Percentiles rank a stretch among this genome's conserved stretches.
These are phyloP conservation scores for Naganishia vaughanmartiniae DNA, from an alignment of 768 basidiomycete species.

Conservation along the genomic window DNA sequence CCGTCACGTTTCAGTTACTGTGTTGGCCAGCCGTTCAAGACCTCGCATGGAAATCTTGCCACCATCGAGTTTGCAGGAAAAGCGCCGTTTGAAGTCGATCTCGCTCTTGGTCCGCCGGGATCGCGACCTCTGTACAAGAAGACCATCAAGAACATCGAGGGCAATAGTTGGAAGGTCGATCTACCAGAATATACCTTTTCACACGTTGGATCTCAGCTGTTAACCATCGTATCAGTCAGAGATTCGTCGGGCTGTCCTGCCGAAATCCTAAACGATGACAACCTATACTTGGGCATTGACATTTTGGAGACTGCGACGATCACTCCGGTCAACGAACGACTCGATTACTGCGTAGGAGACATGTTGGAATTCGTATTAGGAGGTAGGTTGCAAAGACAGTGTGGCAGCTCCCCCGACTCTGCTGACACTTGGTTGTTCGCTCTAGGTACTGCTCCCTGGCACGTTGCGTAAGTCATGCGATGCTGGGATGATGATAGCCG, in stretches of 20 bases:
- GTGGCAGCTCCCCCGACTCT: conserved; percentile 57
- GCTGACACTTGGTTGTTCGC: not conserved
- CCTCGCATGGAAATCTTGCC: conserved; percentile 57
- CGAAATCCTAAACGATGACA: conserved; percentile 64
- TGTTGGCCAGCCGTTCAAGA: conserved; percentile 65
- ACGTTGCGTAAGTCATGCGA: conserved; percentile 54
- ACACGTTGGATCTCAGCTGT: conserved; percentile 74
- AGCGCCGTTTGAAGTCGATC: conserved; percentile 68
- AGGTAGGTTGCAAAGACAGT: conserved; percentile 65
- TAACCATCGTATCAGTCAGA: conserved; percentile 71
- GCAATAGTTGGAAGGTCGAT: conserved; percentile 67
- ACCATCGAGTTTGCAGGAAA: conserved; percentile 77
- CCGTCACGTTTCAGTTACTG: conserved; percentile 69
- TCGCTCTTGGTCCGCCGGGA: conserved; percentile 68
- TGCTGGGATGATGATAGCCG: not conserved
- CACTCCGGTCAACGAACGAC: conserved; percentile 71
- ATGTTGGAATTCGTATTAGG: conserved; percentile 86
- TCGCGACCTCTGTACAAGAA: conserved; percentile 60
- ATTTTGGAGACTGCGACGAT: conserved; percentile 96
- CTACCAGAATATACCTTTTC: conserved; percentile 67
- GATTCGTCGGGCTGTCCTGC: conserved; percentile 77
- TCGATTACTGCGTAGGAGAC: conserved; percentile 87
- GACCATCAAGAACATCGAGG: conserved; percentile 57
- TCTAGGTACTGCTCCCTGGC: conserved; percentile 26
- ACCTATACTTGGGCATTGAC: conserved; percentile 58